Evolutionary conservation across 2,329 filamentous ascomycete genomes (phyloP), one percentile per base, ranked within the genome.

Genomic region (Colletotrichum neosansevieriae): DNA sequence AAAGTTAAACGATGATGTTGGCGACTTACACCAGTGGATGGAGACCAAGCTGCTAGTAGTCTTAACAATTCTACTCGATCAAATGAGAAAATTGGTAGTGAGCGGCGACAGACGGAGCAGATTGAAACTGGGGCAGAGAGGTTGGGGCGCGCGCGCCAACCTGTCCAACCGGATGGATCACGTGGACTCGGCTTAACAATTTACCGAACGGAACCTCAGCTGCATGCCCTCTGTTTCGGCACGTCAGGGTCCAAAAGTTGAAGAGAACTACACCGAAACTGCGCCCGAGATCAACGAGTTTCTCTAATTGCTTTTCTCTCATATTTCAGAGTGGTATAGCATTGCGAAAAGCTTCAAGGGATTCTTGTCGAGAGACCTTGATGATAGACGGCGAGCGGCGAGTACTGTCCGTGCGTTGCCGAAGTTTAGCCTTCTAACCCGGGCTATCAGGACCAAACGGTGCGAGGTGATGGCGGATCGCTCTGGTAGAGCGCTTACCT

Each of bases 71-170:
- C 64, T 70, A 74, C 74, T 76, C 74, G 75, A 75, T 73, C 75
- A 74, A 69, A 76, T 73, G 73, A 74, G 72, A 78, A 81, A 82
- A 81, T 79, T 81, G 79, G 73, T 81, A 81, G 80, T 81, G 80
- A 72, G 73, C 76, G 76, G 74, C 67, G 76, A 76, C 73, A 74
- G 63, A 51, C 21, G 34, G 24, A 58, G 49, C 24, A 53, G 50
- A 47, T 50, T 61, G 60, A 51, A 58, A 62, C 45, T 67, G 62
- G 50, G 58, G 76, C 40, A 54, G 58, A 54, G 58, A 56, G 29
- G 56, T 51, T 36, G 68, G 40, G 45, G 56, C 45, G 53, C 45
- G 15, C 32, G 60, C 38, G 44, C 47, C 57, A 21, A 4, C 21
- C 24, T 29, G 29, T 56, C 58, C 53, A 50, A 58, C 47, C 40